phyloP scores from a whole-genome alignment of 768 basidiomycete species.

The Hypsizygus marmoreus region DNA sequence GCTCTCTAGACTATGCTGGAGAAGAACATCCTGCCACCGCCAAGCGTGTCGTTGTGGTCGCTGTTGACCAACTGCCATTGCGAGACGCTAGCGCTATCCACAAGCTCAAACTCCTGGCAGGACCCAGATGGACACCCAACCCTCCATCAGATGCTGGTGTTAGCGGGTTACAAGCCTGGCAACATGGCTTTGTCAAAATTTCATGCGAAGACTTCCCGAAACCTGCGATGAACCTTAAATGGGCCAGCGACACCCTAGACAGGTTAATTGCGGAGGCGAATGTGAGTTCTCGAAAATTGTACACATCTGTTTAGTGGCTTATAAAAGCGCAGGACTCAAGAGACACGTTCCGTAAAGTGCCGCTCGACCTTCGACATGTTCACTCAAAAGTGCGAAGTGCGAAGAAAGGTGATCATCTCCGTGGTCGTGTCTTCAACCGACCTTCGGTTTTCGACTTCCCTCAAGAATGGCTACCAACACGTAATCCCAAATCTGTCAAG shows the following conservation, averaged over 20 bases:
- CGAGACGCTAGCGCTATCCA: constrained; percentile 65
- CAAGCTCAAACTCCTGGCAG: constrained; percentile 87
- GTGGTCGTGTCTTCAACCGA: constrained; percentile 50
- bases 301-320: constrained; percentile 9
- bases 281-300: constrained; percentile 49
- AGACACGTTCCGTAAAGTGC: constrained; percentile 61
- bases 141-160: constrained; percentile 74
- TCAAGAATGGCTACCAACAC: constrained; percentile 72
- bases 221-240: constrained; percentile 88
- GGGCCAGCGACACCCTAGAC: constrained; percentile 88
- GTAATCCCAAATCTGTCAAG: neutral
- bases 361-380: constrained; percentile 82
- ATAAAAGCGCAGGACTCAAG: constrained; percentile 35
- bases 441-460: constrained; percentile 83
- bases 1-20: constrained; percentile 76
- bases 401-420: constrained; percentile 69
- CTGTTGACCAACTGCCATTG: constrained; percentile 75
- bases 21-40: constrained; percentile 70
- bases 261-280: constrained; percentile 79
- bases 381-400: constrained; percentile 72
- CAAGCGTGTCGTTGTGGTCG: constrained; percentile 75
- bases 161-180: constrained; percentile 45
- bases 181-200: constrained; percentile 87
- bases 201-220: constrained; percentile 85
- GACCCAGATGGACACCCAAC: constrained; percentile 79